phyloP scores from a whole-genome alignment of 192 early-diverging fungal genomes.

The Coemansia sp. region DNA sequence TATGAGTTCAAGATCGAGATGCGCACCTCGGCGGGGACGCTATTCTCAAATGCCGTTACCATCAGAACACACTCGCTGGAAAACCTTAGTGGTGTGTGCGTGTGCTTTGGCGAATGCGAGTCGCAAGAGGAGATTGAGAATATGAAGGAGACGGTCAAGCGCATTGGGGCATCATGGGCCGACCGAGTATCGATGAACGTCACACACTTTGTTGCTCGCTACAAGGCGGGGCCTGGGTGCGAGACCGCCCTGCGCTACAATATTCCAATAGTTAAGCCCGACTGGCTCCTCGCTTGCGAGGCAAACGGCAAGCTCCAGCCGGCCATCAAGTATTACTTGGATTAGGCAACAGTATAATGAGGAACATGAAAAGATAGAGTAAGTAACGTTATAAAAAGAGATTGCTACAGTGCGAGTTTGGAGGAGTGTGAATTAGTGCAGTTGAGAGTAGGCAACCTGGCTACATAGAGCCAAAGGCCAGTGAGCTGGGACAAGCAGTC shows the following conservation, averaged over 20 bases:
- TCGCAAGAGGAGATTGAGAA: conserved; percentile 71
- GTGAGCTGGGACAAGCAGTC: background rate
- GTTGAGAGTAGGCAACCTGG: background rate
- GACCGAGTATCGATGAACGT: conserved; percentile 84
- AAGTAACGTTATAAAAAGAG: background rate
- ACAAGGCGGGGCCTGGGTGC: conserved; percentile 83
- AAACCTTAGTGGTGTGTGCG: conserved; percentile 95
- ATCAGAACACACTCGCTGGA: conserved; percentile 91
- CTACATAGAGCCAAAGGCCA: conserved; percentile 10
- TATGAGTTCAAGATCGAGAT: conserved; percentile 90
- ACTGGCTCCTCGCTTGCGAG: conserved; percentile 94
- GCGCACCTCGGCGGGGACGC: conserved; percentile 89
- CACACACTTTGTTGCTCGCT: conserved; percentile 90
- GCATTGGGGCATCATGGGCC: conserved; percentile 88
- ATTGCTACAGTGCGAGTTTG: conserved; percentile 12
- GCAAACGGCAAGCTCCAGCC: conserved; percentile 87
- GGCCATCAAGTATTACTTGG: conserved; percentile 51
- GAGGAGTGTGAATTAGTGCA: background rate
- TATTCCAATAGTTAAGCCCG: conserved; percentile 94
- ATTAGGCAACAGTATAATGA: conserved; percentile 2
- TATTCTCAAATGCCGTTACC: conserved; percentile 74
- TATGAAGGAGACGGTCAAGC: conserved; percentile 73
- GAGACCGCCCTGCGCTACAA: conserved; percentile 86
- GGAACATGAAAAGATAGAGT: background rate
- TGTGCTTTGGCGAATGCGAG: conserved; percentile 93